Evolutionary conservation across 2,329 filamentous ascomycete species (phyloP).

Genomic region (Apiospora malaysiana): DNA sequence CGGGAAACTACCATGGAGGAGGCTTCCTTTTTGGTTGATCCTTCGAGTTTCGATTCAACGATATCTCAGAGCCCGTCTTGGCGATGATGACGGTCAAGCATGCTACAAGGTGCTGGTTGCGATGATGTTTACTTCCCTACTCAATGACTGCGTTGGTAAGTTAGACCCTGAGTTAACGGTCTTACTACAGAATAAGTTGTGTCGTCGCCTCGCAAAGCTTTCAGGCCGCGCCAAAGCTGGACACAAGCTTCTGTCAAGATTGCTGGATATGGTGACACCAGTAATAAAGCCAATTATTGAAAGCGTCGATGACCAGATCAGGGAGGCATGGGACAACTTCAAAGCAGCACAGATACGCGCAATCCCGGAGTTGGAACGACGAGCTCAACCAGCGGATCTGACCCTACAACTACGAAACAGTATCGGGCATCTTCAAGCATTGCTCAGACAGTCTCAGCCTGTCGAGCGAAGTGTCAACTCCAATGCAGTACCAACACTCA

Average conservation of each 20-base stretch:
- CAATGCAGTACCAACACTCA: slow-evolving; percentile 30
- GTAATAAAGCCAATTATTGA: slow-evolving; percentile 39
- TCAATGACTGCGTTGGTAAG: slow-evolving; percentile 44
- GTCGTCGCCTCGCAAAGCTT: slow-evolving; percentile 63
- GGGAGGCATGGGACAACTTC: slow-evolving; percentile 45
- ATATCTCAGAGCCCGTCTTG: slow-evolving; percentile 39
- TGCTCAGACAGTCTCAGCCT: slow-evolving; percentile 22
- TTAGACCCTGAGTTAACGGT: slow-evolving; percentile 43
- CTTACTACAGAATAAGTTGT: slow-evolving; percentile 58
- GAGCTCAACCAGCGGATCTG: slow-evolving; percentile 41
- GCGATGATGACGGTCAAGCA: slow-evolving; percentile 47
- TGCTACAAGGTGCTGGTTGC: slow-evolving; percentile 66
- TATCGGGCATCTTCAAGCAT: slow-evolving; percentile 36
- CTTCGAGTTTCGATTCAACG: slow-evolving; percentile 61
- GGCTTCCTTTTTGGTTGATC: slow-evolving; percentile 66
- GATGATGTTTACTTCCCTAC: slow-evolving; percentile 50
- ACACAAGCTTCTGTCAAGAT: slow-evolving; percentile 28
- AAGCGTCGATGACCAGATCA: slow-evolving; percentile 38
- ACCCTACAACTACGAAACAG: slow-evolving; percentile 50
- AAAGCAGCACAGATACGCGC: slow-evolving; percentile 44
- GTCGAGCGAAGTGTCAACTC: slow-evolving; percentile 9
- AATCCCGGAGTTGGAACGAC: slow-evolving; percentile 48
- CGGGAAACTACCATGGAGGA: slow-evolving; percentile 62
- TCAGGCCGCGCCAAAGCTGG: slow-evolving; percentile 20
- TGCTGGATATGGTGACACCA: slow-evolving; percentile 40